A percentile compares a stretch with the other conserved stretches of the same genome.
Conservation (phyloP, 805 yeast species). For the Ogataea neopini region DNA sequence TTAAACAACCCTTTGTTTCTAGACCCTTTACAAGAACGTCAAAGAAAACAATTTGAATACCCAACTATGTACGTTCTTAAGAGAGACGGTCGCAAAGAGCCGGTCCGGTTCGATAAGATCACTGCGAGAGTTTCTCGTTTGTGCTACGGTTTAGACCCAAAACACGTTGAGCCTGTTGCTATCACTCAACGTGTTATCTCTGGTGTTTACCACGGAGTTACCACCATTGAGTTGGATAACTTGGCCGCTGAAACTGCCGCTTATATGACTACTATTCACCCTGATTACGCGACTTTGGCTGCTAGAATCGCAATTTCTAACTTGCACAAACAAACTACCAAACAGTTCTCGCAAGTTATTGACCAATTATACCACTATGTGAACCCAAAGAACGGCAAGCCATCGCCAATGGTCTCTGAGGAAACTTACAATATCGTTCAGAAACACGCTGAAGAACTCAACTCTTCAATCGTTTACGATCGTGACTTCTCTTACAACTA, state of each 20-base stretch:
- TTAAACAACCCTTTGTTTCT: neutral
- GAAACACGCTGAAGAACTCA: slow-evolving; percentile 63
- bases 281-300: slow-evolving; percentile 94
- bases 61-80: slow-evolving; percentile 74
- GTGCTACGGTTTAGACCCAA: slow-evolving; percentile 90
- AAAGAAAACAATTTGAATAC: slow-evolving; percentile 1
- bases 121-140: slow-evolving; percentile 92
- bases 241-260: slow-evolving; percentile 96
- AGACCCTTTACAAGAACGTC: neutral
- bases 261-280: slow-evolving; percentile 94
- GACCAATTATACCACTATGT: slow-evolving; percentile 72
- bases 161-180: slow-evolving; percentile 91
- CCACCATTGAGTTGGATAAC: slow-evolving; percentile 82
- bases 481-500: slow-evolving; percentile 63
- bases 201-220: slow-evolving; percentile 97
- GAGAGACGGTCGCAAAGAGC: slow-evolving; percentile 94
- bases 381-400: slow-evolving; percentile 75
- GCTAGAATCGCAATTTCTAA: slow-evolving; percentile 95
- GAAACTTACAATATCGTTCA: slow-evolving; percentile 63
- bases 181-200: slow-evolving; percentile 94
- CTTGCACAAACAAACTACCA: slow-evolving; percentile 91
- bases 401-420: slow-evolving; percentile 68
- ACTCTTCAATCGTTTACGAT: slow-evolving; percentile 71
- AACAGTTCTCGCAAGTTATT: slow-evolving; percentile 77
- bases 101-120: slow-evolving; percentile 93